Conservation (phyloP, 345 rosid species). For the Salix brachista region DNA sequence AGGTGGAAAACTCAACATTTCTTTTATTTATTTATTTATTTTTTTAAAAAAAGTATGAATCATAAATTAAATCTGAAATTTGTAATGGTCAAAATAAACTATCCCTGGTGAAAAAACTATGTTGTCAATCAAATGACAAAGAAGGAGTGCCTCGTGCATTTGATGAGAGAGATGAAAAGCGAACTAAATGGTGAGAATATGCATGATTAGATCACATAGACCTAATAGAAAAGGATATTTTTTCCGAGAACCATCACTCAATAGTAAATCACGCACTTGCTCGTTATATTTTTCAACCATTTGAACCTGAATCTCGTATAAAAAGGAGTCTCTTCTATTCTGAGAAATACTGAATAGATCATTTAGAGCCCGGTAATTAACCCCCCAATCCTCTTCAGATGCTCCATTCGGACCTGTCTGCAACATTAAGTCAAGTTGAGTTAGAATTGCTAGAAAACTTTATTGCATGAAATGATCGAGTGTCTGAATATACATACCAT, state of each 20-base stretch:
- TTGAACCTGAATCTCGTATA: slow-evolving; percentile 68
- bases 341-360: slow-evolving; percentile 72
- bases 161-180: not conserved
- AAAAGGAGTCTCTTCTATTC: slow-evolving; percentile 43
- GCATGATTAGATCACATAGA: not conserved
- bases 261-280: slow-evolving; percentile 71
- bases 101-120: not conserved
- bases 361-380: slow-evolving; percentile 77
- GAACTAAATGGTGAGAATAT: not conserved
- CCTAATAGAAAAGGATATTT: slow-evolving; percentile 62
- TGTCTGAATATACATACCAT: slow-evolving; percentile 44
- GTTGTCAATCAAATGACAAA: not conserved
- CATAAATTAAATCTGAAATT: not conserved
- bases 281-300: slow-evolving; percentile 95
- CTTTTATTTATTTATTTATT: not conserved
- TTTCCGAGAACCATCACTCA: slow-evolving; percentile 53
- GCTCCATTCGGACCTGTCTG: slow-evolving; percentile 74
- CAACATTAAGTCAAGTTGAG: slow-evolving; percentile 3
- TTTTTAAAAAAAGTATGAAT: not conserved
- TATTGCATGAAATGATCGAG: not conserved
- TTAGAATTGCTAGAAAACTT: slow-evolving; percentile 4
- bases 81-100: not conserved
- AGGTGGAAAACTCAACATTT: not conserved
- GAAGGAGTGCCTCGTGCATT: not conserved
- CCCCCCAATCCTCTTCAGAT: slow-evolving; percentile 78